Base-by-base conservation (phyloP, 2,329 filamentous ascomycete species). In the Scedosporium dehoogii region DNA sequence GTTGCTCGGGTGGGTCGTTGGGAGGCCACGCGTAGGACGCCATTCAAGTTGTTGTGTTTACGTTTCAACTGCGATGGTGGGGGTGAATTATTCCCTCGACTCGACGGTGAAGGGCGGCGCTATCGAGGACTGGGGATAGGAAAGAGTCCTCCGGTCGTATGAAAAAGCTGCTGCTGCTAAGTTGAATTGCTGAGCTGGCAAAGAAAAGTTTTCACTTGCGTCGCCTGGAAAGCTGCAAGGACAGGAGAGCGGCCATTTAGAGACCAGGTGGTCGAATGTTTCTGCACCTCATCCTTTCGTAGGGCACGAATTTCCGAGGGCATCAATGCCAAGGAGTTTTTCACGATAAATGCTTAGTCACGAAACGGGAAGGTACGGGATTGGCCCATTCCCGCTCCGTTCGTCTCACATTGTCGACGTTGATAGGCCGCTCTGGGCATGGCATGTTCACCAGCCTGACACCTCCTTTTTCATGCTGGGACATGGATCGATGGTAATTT, bases 301-400 rank as follows among this genome's bases (percentile, higher is more conserved):
- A 60, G 59, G 59, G 59, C 59, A 60, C 14, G 33, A 60, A 60
- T 60, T 21, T 18, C 48, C 51, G 51, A 55, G 51, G 59, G 59
- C 59, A 60, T 41, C 59, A 60, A 60, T 27, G 59, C 42, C 56
- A 58, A 58, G 56, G n/a, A 21, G 23, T 25, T 33, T 23, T 23
- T 14, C 18, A 23, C 21, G 51, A 55, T 55, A 56, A 23, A 7
- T 51, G 58, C 42, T 60, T 48, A 60, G 58, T 60, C 58, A 59
- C 38, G 16, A 27, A 18, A 14, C 55, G 25, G 29, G 16, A 27
- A 58, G 25, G 25, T 18, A n/a, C 44, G 44, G n/a, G 44, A 48
- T 48, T 48, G 44, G 44, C 44, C 33, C 44, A 14, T 48, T 48
- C n/a, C 44, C 6, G 14, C 44, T 6, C 44, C 21, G 6, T 48